Base-by-base conservation (phyloP, 169 alveolate species). In the Cryptosporidium meleagridis region DNA sequence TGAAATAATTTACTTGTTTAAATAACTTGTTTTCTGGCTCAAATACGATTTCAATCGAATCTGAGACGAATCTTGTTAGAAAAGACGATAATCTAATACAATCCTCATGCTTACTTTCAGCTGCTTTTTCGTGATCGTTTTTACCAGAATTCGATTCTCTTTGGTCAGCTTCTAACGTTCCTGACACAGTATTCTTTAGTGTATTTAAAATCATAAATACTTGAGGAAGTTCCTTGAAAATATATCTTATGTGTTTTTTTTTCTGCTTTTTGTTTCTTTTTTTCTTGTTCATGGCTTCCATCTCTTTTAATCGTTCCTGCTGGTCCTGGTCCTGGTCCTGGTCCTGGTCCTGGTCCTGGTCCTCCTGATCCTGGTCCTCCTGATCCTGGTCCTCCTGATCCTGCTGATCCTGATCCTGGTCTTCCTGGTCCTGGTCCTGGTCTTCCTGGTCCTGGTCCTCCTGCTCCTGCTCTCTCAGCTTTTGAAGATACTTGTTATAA, bases 171-270 rank as follows among this genome's bases (percentile, higher is more conserved):
- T 6, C n/a, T 2, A 80, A 9, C 18, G 89, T 73, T 41, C 89
- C 89, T 8, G 80, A 62, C 5, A 80, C 89, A 0, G 89, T 80
- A 26, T 65, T 65, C 35, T 62, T 80, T 14, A 80, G 14, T 2
- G 89, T 65, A n/a, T 80, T 80, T 26, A 80, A 62, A 29, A 80
- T 37, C 37, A 70, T 51, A 62, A 45, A 65, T 80, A 80, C 41
- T 33, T 80, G 89, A 4, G 89, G 89, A 18, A 80, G 67, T 35
- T 80, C 89, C 23, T 80, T 80, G 21, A 80, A 80, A 14, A 59
- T 65, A 48, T 80, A 58, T 21, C 89, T 80, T 65, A 65, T 18
- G 2, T 31, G 29, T 23, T n/a, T 80, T 52, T 59, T 59, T 12
- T 35, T n/a, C 44, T 33, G 41, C 3, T 29, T 65, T 62, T 80